Conservation (phyloP, 1,284 basidiomycete genomes). For the Boletellus deceptivus region DNA sequence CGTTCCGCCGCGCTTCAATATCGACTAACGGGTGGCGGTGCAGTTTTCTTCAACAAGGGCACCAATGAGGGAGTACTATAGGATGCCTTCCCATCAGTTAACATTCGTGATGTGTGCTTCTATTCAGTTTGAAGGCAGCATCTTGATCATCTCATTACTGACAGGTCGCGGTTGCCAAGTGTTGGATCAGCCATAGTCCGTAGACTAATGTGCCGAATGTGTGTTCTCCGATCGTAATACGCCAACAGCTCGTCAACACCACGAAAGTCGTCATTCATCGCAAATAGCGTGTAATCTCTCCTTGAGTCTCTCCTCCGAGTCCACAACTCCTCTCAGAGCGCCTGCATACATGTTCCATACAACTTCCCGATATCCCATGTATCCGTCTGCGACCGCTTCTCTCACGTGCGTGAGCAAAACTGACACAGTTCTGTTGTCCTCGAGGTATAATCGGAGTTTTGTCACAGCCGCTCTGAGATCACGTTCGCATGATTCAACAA, state of each 20-base stretch:
- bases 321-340: constrained; percentile 34
- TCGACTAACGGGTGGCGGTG: constrained; percentile 58
- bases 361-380: constrained; percentile 63
- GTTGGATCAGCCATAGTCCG: background rate
- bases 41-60: constrained; percentile 68
- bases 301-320: constrained; percentile 38
- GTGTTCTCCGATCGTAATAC: background rate
- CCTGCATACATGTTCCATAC: constrained; percentile 43
- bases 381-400: constrained; percentile 72
- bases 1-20: constrained; percentile 64
- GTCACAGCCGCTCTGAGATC: constrained; percentile 56
- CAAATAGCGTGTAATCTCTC: constrained; percentile 27
- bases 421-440: constrained; percentile 72
- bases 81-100: background rate
- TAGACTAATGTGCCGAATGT: background rate
- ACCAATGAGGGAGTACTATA: constrained; percentile 63
- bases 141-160: background rate
- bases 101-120: background rate
- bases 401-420: constrained; percentile 76
- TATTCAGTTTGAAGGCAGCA: background rate
- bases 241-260: background rate
- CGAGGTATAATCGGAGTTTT: constrained; percentile 70
- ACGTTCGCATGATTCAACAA: constrained; percentile 49
- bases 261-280: constrained; percentile 16
- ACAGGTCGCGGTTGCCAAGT: too few relatives aligned